Conservation (phyloP, 2,329 filamentous ascomycete genomes). For the Cladosporium sp. region DNA sequence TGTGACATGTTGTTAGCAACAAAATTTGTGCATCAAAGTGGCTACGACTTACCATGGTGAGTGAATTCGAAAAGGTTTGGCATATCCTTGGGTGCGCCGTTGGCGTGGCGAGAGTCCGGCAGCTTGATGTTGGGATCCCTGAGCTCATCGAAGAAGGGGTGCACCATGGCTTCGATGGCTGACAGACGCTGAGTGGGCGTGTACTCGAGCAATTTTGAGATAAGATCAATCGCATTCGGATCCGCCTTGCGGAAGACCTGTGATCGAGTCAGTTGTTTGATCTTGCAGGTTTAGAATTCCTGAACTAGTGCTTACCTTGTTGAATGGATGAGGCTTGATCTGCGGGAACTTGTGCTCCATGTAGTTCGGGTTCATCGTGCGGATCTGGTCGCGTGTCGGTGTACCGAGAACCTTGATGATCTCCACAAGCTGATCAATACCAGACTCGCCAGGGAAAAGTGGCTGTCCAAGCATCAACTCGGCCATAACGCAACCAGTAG, state of each 20-base stretch:
- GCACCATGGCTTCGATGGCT: slow-evolving; percentile 93
- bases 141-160: slow-evolving; percentile 97
- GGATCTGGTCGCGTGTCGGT: slow-evolving; percentile 94
- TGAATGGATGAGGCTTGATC: slow-evolving; percentile 99
- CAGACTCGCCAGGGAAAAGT: slow-evolving; percentile 95
- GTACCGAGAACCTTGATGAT: slow-evolving; percentile 99
- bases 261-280: background rate
- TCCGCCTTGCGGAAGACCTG: slow-evolving; percentile 95
- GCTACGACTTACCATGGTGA: slow-evolving; percentile 69
- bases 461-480: slow-evolving; percentile 98
- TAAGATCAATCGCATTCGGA: slow-evolving; percentile 86
- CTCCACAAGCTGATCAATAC: slow-evolving; percentile 96
- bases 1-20: slow-evolving; percentile 34
- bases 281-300: background rate
- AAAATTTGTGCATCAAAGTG: slow-evolving; percentile 7
- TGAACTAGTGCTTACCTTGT: slow-evolving; percentile 57
- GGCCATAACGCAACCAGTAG: slow-evolving; percentile 98
- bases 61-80: slow-evolving; percentile 91
- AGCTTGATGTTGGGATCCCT: slow-evolving; percentile 86
- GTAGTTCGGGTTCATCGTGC: slow-evolving; percentile 99
- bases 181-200: slow-evolving; percentile 93
- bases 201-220: slow-evolving; percentile 90
- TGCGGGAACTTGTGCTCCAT: slow-evolving; percentile 99
- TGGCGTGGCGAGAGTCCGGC: slow-evolving; percentile 88
- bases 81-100: slow-evolving; percentile 73